phyloP scores from a whole-genome alignment of 1,284 basidiomycete species.

The Sanghuangporus weigelae region DNA sequence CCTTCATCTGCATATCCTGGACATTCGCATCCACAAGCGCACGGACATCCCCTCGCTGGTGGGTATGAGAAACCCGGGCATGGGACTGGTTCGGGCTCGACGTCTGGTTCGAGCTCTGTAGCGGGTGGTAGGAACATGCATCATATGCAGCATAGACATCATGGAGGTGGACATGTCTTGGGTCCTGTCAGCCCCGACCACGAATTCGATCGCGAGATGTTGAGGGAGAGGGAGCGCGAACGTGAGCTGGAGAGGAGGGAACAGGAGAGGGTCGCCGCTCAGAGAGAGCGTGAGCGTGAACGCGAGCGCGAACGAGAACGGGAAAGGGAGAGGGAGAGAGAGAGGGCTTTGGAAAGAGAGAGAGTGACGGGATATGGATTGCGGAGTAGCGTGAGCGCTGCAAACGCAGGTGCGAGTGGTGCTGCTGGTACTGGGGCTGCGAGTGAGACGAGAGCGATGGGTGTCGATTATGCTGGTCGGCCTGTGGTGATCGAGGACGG shows the following conservation, averaged over 20 bases:
- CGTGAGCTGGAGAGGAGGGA: not conserved
- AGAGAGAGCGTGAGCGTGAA: slow-evolving; percentile 2
- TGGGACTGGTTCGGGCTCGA: not conserved
- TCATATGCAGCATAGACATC: slow-evolving; percentile 10
- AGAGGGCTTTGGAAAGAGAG: not conserved
- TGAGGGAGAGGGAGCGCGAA: slow-evolving; percentile 1
- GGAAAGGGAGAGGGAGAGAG: not conserved
- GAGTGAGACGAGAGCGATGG: not conserved
- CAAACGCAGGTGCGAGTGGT: not conserved
- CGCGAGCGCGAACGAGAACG: not conserved
- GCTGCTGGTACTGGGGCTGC: not conserved
- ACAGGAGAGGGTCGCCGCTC: not conserved
- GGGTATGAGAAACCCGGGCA: not conserved
- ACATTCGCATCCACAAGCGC: not conserved
- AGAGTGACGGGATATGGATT: not conserved
- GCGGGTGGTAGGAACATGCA: not conserved
- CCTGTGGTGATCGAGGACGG: slow-evolving; percentile 3
- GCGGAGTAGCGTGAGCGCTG: not conserved
- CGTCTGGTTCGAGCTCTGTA: not conserved
- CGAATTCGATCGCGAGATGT: slow-evolving; percentile 4
- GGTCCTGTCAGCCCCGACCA: not conserved
- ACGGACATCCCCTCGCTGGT: not conserved
- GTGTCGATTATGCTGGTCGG: not conserved
- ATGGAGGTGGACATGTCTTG: not conserved
- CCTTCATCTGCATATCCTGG: not conserved